Evolutionary conservation across 169 alveolate species (phyloP), one percentile per base, ranked within the genome.

Genomic region (Plasmodium cynomolgi): DNA sequence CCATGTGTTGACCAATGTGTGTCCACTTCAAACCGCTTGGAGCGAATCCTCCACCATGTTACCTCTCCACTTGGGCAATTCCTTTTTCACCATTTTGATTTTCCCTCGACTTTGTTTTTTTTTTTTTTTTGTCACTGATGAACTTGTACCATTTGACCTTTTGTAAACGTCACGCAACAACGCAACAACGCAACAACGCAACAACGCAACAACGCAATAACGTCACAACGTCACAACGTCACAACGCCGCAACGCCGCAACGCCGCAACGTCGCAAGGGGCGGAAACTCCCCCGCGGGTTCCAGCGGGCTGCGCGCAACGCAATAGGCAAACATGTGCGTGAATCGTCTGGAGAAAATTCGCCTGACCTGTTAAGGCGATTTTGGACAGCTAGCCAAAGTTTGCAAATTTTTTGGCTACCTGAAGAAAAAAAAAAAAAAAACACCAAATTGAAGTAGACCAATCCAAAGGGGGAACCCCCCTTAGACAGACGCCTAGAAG

Each of bases 281-380:
- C 1, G 7, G 26, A 56, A 1, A 56, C 26, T 56, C 26, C 31
- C 31, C 72, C 72, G n/a, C 6, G 72, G 44, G 44, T 37, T 37
- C 44, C 8, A 37, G 44, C 44, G 54, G 54, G 54, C 33, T 11
- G 74, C 74, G 8, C 74, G 11, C 31, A 58, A 58, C 15, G 2
- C 0, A 58, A 58, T 58, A 58, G 13, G 15, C 37, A 20, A n/a
- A 62, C 13, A 26, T 62, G 29, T 62, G 75, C 17, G 75, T 62
- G 75, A 2, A 9, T 62, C 3, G 37, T 23, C 75, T 23, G 75
- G 37, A 20, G 9, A 29, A 9, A 23, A 26, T 83, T 83, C 37
- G 71, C 74, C 91, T 83, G 91, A 83, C 81, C 71, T 56, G 71
- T 83, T 83, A 72, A 83, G 37, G 41, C 44, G 11, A 44, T 37